A percentile compares a stretch with the other conserved stretches of the same genome.
These are phyloP conservation scores for Aspergillus terreus DNA, from an alignment of 2,329 filamentous ascomycete species.

Conservation along the genomic window DNA sequence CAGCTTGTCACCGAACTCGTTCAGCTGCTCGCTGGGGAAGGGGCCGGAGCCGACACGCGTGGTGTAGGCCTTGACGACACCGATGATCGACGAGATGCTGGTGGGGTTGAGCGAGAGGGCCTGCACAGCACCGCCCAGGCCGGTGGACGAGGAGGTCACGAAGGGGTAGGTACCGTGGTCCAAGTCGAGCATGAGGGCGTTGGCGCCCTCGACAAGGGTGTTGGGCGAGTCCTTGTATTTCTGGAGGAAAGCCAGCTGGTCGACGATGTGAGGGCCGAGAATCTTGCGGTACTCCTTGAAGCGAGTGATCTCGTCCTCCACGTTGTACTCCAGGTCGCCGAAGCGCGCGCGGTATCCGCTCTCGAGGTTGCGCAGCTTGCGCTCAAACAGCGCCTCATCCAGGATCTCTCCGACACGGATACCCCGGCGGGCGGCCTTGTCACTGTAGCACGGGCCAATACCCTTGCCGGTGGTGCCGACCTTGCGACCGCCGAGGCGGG, in stretches of 20 bases:
- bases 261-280: slow-evolving; percentile 37
- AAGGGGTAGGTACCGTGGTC: slow-evolving; percentile 52
- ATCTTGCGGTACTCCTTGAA: slow-evolving; percentile 48
- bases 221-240: slow-evolving; percentile 52
- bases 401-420: slow-evolving; percentile 57
- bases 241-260: slow-evolving; percentile 51
- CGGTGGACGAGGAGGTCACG: slow-evolving; percentile 47
- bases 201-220: slow-evolving; percentile 61
- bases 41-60: slow-evolving; percentile 58
- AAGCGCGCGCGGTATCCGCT: slow-evolving; percentile 54
- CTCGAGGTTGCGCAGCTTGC: slow-evolving; percentile 51
- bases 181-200: slow-evolving; percentile 60
- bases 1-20: slow-evolving; percentile 54
- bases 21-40: slow-evolving; percentile 61
- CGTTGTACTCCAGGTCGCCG: slow-evolving; percentile 56
- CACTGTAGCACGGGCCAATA: slow-evolving; percentile 59
- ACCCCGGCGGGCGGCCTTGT: slow-evolving; percentile 59
- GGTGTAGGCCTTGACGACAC: slow-evolving; percentile 64
- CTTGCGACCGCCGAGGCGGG: slow-evolving; percentile 41
- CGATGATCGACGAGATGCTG: slow-evolving; percentile 56
- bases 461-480: slow-evolving; percentile 50
- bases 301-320: slow-evolving; percentile 56
- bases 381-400: slow-evolving; percentile 54
- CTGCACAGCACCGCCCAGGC: slow-evolving; percentile 51
- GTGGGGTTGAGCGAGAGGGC: slow-evolving; percentile 57